Evolutionary conservation across 2,329 filamentous ascomycete genomes (phyloP).

Genomic region (Talaromyces funiculosus): DNA sequence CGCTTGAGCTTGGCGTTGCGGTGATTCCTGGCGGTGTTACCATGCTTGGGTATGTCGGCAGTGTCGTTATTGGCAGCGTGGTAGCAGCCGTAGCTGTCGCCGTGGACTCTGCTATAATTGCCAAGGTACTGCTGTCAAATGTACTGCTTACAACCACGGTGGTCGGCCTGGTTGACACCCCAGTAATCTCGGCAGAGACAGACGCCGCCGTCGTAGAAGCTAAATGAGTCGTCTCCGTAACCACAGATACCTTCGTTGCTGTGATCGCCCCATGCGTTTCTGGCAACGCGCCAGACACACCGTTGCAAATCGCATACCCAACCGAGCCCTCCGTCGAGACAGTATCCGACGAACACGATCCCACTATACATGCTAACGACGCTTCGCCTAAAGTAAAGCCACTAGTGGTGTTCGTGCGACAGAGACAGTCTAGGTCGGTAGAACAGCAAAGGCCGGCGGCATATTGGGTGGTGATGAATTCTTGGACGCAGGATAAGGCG

Average conservation of each 20-base stretch:
- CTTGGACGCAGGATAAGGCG: constrained; percentile 55
- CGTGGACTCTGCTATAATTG: neutral
- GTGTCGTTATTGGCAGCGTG: neutral
- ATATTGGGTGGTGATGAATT: constrained; percentile 59
- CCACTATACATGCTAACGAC: constrained; percentile 61
- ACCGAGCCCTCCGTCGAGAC: constrained; percentile 33
- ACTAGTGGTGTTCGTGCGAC: constrained; percentile 52
- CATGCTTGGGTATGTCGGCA: neutral
- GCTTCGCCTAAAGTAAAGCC: constrained; percentile 69
- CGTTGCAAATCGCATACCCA: constrained; percentile 53
- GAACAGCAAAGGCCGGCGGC: constrained; percentile 45
- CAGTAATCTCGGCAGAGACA: neutral
- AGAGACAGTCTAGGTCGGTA: constrained; percentile 58
- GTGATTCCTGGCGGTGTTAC: neutral
- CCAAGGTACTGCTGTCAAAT: neutral
- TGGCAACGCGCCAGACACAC: constrained; percentile 28
- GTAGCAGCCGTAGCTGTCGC: neutral
- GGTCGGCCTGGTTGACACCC: neutral
- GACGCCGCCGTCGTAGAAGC: constrained; percentile 14
- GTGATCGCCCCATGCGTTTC: constrained; percentile 34
- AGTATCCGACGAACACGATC: constrained; percentile 49
- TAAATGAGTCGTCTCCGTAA: constrained; percentile 10
- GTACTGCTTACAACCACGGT: neutral
- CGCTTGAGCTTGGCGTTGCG: neutral
- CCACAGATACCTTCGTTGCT: constrained; percentile 24